phyloP scores from a whole-genome alignment of 1,139 yeast genomes.

The Candida tunisiensis region DNA sequence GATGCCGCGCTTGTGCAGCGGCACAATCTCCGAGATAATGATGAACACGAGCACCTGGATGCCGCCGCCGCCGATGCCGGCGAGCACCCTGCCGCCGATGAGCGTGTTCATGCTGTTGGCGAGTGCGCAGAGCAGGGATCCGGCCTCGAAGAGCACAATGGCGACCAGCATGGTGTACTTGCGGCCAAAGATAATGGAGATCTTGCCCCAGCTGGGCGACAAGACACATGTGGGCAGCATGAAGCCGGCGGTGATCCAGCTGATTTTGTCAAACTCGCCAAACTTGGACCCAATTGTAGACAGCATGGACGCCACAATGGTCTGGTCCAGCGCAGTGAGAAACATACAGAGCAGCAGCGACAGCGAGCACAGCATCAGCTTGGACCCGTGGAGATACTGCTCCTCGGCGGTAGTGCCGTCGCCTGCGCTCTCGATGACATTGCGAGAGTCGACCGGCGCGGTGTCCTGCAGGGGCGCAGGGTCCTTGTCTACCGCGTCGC shows the following conservation, averaged over 20 bases:
- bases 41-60: conserved; percentile 42
- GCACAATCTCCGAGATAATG: conserved; percentile 43
- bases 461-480: too few species aligned
- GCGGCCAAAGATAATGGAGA: conserved; percentile 15
- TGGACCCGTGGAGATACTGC: conserved; percentile 30
- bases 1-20: conserved; percentile 36
- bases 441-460: too few species aligned
- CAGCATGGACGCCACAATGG: conserved; percentile 43
- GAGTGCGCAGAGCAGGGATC: conserved; percentile 40
- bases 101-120: conserved; percentile 40
- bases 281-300: conserved; percentile 39
- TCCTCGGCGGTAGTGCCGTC: conserved; percentile 36
- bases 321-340: conserved; percentile 50
- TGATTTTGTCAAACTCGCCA: conserved; percentile 33
- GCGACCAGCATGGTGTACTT: conserved; percentile 8
- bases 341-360: conserved; percentile 36
- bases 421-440: conserved; percentile 29
- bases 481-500: too few species aligned
- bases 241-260: conserved; percentile 48
- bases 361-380: conserved; percentile 24
- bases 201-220: conserved; percentile 43
- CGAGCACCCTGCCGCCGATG: conserved; percentile 54
- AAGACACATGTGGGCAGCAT: conserved; percentile 42
- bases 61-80: conserved; percentile 65
- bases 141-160: conserved; percentile 9